Evolutionary conservation across 495 filamentous ascomycete genomes (phyloP), one percentile per base, ranked within the genome.

Genomic region (Podospora bellae-mahoneyi): DNA sequence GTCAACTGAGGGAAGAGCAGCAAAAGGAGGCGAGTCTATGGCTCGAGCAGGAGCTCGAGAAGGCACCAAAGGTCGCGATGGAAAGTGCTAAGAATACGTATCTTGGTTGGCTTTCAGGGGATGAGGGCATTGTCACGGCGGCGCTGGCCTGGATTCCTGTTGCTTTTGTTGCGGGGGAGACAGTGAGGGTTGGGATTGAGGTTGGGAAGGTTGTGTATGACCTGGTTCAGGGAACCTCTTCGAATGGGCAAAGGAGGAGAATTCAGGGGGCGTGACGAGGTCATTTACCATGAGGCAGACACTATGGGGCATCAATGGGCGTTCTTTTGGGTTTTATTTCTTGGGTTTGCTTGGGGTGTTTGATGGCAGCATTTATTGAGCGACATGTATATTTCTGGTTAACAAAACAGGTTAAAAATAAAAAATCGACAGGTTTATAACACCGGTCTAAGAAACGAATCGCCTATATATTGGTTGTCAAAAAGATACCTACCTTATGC

Each of bases 91-190:
- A 39, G 64, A 32, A 60, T 15, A 32, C 55, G 6, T 66, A 34
- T 66, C 54, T 66, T 16, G 64, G 64, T 4, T 66, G 64, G 64
- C 32, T 66, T 27, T 28, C 19, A 34, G 64, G 64, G 13, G 54
- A 60, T 9, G 64, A 66, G 23, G 64, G 64, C 18, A 4, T 66
- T 13, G 57, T 39, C 19, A 66, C 64, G 9, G 64, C 64, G 32
- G 64, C 60, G 18, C 55, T 66, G 5, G 64, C 64, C 4, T 66
- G 64, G 64, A 13, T 66, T 15, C 64, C 64, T 23, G 64, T 66
- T 15, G 64, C 34, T 27, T 60, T 66, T 20, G 64, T 32, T 26
- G 57, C 56, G 10, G 64, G 64, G 18, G 55, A 59, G 64, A 59
- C 64, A n/a, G 30, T 59, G 26, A 66, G 39, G 57, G 34, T 66